Evolutionary conservation across 2,329 filamentous ascomycete species (phyloP).

Genomic region (Proliferodiscus dingleyae): DNA sequence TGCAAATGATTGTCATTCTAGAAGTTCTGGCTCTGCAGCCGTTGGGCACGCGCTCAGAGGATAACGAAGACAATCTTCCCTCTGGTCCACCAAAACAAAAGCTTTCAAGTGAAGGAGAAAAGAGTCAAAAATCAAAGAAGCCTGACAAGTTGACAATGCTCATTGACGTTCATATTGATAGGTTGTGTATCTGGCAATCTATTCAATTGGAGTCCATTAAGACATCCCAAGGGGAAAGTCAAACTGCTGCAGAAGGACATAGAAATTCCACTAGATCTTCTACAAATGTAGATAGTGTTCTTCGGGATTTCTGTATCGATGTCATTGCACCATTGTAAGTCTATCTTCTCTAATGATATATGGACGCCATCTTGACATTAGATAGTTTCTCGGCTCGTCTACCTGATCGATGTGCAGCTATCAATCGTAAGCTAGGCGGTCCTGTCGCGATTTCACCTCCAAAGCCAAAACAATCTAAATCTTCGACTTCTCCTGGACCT

Average conservation of each 20-base stretch:
- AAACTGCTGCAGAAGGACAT: constrained; percentile 31
- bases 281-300: constrained; percentile 46
- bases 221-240: constrained; percentile 31
- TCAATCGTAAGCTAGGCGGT: constrained; percentile 73
- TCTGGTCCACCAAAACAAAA: constrained; percentile 25
- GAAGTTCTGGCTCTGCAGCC: constrained; percentile 70
- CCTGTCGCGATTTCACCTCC: constrained; percentile 56
- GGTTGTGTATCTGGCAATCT: constrained; percentile 79
- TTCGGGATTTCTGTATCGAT: constrained; percentile 74
- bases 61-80: constrained; percentile 27
- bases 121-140: constrained; percentile 30
- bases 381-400: constrained; percentile 67
- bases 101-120: constrained; percentile 18
- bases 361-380: constrained; percentile 30
- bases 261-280: constrained; percentile 10
- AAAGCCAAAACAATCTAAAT: constrained; percentile 45
- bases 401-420: constrained; percentile 63
- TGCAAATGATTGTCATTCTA: constrained; percentile 75
- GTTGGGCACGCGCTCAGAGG: constrained; percentile 36
- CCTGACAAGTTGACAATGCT: constrained; percentile 57
- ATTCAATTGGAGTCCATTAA: constrained; percentile 56
- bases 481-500: constrained; percentile 38
- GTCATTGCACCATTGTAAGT: constrained; percentile 74
- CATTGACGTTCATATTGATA: constrained; percentile 70
- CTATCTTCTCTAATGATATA: constrained; percentile 6